These are phyloP conservation scores for Colletotrichum eleusines DNA, from an alignment of 2,329 filamentous ascomycete species.

Conservation along the genomic window DNA sequence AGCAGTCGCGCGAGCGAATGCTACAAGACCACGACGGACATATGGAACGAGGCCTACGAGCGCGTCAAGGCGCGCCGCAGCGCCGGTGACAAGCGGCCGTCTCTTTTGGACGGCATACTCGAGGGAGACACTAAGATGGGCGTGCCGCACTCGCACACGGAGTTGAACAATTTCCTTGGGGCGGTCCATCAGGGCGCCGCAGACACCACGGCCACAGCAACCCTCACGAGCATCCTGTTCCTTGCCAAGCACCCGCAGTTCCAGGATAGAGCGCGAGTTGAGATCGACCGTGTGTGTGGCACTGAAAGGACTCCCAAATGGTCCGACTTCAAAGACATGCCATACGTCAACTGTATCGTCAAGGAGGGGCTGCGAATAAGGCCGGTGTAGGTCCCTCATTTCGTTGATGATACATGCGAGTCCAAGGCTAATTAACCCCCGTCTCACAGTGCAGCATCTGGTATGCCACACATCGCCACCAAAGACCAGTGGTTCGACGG, in stretches of 20 bases:
- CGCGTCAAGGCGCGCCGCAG: conserved; percentile 51
- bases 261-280: conserved; percentile 54
- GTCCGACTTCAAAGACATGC: conserved; percentile 53
- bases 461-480: conserved; percentile 6
- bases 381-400: conserved; percentile 45
- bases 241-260: conserved; percentile 57
- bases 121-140: conserved; percentile 51
- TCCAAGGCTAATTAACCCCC: neutral
- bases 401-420: neutral
- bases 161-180: conserved; percentile 54
- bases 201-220: conserved; percentile 52
- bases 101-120: conserved; percentile 56
- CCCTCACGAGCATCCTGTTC: conserved; percentile 54
- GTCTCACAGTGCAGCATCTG: neutral
- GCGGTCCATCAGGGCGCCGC: conserved; percentile 52
- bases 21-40: conserved; percentile 54
- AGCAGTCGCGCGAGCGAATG: conserved; percentile 51
- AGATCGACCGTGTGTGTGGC: conserved; percentile 56
- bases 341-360: conserved; percentile 55
- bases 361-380: conserved; percentile 59
- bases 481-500: conserved; percentile 55
- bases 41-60: conserved; percentile 54
- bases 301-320: conserved; percentile 52
- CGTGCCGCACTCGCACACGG: conserved; percentile 43
- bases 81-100: conserved; percentile 44